Evolutionary conservation across 179 eudicot genomes (phyloP).

Genomic region (Camellia oleifera): DNA sequence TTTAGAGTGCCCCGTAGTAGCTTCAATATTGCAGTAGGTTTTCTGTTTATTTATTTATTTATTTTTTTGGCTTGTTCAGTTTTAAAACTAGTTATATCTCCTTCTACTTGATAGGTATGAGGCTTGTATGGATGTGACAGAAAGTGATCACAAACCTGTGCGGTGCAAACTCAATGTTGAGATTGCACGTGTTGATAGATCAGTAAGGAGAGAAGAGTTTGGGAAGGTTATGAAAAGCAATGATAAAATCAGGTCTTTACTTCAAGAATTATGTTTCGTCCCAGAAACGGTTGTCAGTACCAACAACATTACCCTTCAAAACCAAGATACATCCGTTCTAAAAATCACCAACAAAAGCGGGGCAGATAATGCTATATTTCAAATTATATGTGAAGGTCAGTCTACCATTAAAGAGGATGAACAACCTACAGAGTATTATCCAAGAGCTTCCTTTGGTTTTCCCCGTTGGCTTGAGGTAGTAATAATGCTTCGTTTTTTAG

Average conservation of each 20-base stretch:
- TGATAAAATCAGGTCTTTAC: slow-evolving; percentile 43
- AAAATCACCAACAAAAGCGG: slow-evolving; percentile 59
- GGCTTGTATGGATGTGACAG: slow-evolving; percentile 96
- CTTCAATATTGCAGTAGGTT: slow-evolving; percentile 68
- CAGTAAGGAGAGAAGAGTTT: slow-evolving; percentile 80
- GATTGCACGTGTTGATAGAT: slow-evolving; percentile 83
- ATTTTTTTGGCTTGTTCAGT: not conserved
- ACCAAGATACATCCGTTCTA: slow-evolving; percentile 55
- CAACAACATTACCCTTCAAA: slow-evolving; percentile 57
- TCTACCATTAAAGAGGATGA: slow-evolving; percentile 44
- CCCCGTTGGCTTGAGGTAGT: slow-evolving; percentile 95
- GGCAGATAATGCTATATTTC: slow-evolving; percentile 48
- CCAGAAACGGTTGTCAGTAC: slow-evolving; percentile 65
- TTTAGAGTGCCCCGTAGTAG: slow-evolving; percentile 81
- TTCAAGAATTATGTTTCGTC: slow-evolving; percentile 47
- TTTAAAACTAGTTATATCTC: not conserved
- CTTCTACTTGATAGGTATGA: slow-evolving; percentile 55
- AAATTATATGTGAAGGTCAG: slow-evolving; percentile 69
- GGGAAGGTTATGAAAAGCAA: slow-evolving; percentile 62
- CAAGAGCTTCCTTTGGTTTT: slow-evolving; percentile 79
- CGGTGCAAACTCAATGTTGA: slow-evolving; percentile 82
- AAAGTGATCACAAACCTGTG: slow-evolving; percentile 98
- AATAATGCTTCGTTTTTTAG: not conserved
- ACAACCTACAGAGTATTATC: slow-evolving; percentile 42
- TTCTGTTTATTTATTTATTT: not conserved